Base-by-base conservation (phyloP, 768 basidiomycete species). In the Leccinum uliginosum region DNA sequence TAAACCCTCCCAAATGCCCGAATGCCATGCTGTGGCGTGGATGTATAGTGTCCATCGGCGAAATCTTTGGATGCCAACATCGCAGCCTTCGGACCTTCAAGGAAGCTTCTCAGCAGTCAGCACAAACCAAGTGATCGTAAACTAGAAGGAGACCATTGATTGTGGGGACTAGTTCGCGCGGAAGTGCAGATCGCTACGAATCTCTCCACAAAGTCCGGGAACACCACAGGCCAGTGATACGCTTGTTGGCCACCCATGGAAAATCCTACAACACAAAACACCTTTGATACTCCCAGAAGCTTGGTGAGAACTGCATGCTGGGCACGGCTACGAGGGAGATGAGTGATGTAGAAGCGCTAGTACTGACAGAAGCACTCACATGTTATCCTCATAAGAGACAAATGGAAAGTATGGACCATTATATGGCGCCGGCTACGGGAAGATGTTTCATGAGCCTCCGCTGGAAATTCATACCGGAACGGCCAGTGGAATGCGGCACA, bases 221-320 rank as follows among this genome's bases (percentile, higher is more conserved):
- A 82, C 60, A 83, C 69, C n/a, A 79, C 76, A 1, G 82, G 69
- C 83, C 80, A 84, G 59, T 84, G 75, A 62, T 83, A 83, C 0
- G 82, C 77, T 78, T 83, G 54, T 49, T 83, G 83, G 3, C 76
- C 83, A 53, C 82, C 82, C 83, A 84, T 85, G 4, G 81, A 82
- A 59, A 83, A 83, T 3, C 83, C 83, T 21, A 83, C 71, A 10
- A 58, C 50, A 44, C 65, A 69, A 35, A 61, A 56, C 5, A 63
- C 50, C 47, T 56, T 59, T 6, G 58, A 54, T 30, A 69, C 54
- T 6, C 56, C 51, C 23, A 63, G 49, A 27, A 55, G 32, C 47
- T 50, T 72, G 30, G 78, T 80, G 19, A 83, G 73, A 19, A 84
- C 80, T 21, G 76, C 72, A 61, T 82, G 73, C 62, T 84, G 82